phyloP scores from a whole-genome alignment of 306 rosid genomes.

The Ammopiptanthus mongolicus region DNA sequence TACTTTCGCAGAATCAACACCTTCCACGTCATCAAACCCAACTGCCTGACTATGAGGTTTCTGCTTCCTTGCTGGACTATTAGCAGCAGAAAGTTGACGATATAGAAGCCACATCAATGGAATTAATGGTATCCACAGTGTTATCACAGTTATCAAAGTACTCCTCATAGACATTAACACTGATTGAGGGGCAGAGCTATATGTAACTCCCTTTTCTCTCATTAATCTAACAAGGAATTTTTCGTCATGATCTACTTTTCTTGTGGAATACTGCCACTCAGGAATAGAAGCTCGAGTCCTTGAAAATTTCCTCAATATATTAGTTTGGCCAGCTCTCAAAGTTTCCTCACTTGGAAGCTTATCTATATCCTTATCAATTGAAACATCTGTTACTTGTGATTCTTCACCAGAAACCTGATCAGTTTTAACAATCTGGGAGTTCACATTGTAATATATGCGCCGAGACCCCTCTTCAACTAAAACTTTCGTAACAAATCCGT shows the following conservation, averaged over 20 bases:
- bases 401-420: constrained; percentile 37
- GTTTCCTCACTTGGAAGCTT: constrained; percentile 32
- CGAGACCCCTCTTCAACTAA: constrained; percentile 94
- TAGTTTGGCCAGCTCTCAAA: constrained; percentile 38
- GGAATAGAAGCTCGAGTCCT: constrained; percentile 44
- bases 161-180: constrained; percentile 65
- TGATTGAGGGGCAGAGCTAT: constrained; percentile 91
- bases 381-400: constrained; percentile 24
- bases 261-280: constrained; percentile 72
- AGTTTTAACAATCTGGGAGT: constrained; percentile 14
- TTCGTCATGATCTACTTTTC: constrained; percentile 85
- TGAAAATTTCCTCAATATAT: constrained; percentile 36
- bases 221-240: constrained; percentile 76
- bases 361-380: constrained; percentile 22
- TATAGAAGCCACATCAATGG: constrained; percentile 97
- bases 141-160: constrained; percentile 65
- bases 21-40: constrained; percentile 94
- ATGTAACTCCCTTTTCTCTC: constrained; percentile 80
- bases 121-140: constrained; percentile 87
- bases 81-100: constrained; percentile 88
- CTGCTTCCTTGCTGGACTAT: constrained; percentile 83
- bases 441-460: constrained; percentile 54
- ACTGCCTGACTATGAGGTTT: constrained; percentile 53
- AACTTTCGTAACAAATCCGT: constrained; percentile 59
- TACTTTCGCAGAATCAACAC: constrained; percentile 87